Evolutionary conservation across 345 rosid genomes (phyloP).

Genomic region (Brassica nigra): DNA sequence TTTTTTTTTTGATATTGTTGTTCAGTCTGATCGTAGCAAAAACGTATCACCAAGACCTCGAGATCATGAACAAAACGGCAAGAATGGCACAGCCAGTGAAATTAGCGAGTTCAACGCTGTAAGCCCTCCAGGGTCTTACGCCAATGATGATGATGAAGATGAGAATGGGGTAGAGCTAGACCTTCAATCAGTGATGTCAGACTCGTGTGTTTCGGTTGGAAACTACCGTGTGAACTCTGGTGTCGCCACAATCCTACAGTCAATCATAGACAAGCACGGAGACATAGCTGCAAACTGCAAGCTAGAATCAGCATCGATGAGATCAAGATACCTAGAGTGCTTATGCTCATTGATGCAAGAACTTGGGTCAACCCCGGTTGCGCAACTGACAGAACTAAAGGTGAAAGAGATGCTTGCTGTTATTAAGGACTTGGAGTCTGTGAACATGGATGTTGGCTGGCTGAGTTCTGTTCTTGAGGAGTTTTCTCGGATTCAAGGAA

Average conservation of each 20-base stretch:
- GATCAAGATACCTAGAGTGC: slow-evolving; percentile 65
- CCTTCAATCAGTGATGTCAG: slow-evolving; percentile 57
- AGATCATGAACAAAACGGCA: slow-evolving; percentile 7
- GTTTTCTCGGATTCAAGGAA: slow-evolving; percentile 44
- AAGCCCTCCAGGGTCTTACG: slow-evolving; percentile 33
- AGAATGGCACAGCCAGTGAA: slow-evolving; percentile 22
- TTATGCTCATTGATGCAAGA: slow-evolving; percentile 75
- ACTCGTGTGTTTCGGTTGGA: slow-evolving; percentile 68
- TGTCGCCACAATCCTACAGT: slow-evolving; percentile 50
- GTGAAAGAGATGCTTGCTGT: slow-evolving; percentile 69
- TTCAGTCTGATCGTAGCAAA: slow-evolving; percentile 26
- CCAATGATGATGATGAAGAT: slow-evolving; percentile 33
- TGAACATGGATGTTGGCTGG: slow-evolving; percentile 65
- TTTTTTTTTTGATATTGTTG: not conserved
- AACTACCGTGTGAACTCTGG: slow-evolving; percentile 64
- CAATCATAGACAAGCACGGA: slow-evolving; percentile 63
- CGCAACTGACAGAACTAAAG: slow-evolving; percentile 58
- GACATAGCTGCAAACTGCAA: slow-evolving; percentile 69
- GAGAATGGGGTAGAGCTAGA: slow-evolving; percentile 45
- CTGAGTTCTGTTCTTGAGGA: slow-evolving; percentile 55
- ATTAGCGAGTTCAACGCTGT: slow-evolving; percentile 14
- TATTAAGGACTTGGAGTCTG: slow-evolving; percentile 72
- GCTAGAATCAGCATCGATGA: slow-evolving; percentile 69
- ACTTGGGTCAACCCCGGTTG: slow-evolving; percentile 54
- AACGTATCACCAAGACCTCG: slow-evolving; percentile 22